Conservation (phyloP, 768 basidiomycete genomes). For the Naematelia encephala region DNA sequence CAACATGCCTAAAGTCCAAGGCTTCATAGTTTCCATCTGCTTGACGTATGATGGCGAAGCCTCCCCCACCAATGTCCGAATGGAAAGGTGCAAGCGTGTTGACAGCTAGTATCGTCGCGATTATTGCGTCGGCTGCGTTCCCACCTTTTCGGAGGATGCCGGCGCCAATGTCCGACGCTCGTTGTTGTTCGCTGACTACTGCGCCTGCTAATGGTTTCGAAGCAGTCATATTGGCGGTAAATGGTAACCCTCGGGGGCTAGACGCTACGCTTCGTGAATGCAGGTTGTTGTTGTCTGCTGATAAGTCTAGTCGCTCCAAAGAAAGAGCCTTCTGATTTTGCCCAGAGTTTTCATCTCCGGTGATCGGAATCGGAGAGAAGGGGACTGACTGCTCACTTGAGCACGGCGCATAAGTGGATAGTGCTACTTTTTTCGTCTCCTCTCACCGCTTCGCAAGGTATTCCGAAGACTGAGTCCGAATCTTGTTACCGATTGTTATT, state of each 20-base stretch:
- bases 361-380: too few relatives aligned
- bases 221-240: background rate
- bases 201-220: conserved; percentile 17
- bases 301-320: too few relatives aligned
- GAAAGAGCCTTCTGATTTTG: too few relatives aligned
- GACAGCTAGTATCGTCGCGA: conserved; percentile 37
- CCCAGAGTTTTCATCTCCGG: too few relatives aligned
- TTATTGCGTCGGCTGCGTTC: conserved; percentile 40
- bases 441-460: too few relatives aligned
- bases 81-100: conserved; percentile 33
- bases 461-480: too few relatives aligned
- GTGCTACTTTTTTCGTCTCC: too few relatives aligned
- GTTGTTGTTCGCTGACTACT: conserved; percentile 27
- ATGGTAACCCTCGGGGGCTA: background rate
- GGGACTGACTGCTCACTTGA: too few relatives aligned
- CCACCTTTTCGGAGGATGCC: conserved; percentile 31
- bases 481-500: too few relatives aligned
- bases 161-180: conserved; percentile 33
- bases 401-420: too few relatives aligned
- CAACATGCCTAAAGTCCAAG: conserved; percentile 39
- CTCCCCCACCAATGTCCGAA: conserved; percentile 43
- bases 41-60: conserved; percentile 39
- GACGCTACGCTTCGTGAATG: background rate
- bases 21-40: conserved; percentile 21
- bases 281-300: too few relatives aligned